A percentile compares a stretch with the other conserved stretches of the same genome.
Conservation (phyloP, 352 stramenopile species). For the Thalassiosira exigua region DNA sequence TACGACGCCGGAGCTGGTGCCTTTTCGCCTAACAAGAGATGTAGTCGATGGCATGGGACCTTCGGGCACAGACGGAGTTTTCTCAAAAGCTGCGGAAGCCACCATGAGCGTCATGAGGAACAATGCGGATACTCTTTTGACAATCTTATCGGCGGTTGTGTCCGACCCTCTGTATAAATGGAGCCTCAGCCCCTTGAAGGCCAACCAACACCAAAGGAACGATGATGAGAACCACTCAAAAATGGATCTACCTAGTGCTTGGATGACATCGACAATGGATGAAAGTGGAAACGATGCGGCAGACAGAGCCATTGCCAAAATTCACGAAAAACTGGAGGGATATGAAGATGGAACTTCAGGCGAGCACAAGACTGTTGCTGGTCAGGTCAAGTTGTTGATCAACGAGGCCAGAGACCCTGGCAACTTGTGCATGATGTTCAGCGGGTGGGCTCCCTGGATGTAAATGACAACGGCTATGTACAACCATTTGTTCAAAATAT, state of each 20-base stretch:
- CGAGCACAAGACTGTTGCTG: conserved; percentile 96
- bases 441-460: conserved; percentile 95
- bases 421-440: conserved; percentile 95
- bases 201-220: conserved; percentile 82
- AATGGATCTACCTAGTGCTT: conserved; percentile 6
- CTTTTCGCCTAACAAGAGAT: conserved; percentile 98
- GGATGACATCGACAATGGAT: conserved; percentile 52
- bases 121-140: conserved; percentile 93
- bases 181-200: conserved; percentile 90
- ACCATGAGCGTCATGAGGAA: conserved; percentile 92
- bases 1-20: conserved; percentile 95
- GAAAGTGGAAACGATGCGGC: conserved; percentile 88
- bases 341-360: conserved; percentile 95
- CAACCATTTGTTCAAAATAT: too few species aligned
- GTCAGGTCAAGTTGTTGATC: conserved; percentile 98
- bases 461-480: conserved; percentile 40
- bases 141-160: conserved; percentile 98
- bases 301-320: conserved; percentile 92
- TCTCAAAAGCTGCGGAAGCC: conserved; percentile 93
- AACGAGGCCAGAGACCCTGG: conserved; percentile 93
- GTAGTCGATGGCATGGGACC: conserved; percentile 99
- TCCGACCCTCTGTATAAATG: conserved; percentile 99
- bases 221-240: conserved; percentile 33
- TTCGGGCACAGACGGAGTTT: conserved; percentile 94
- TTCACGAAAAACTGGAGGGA: conserved; percentile 98